Percentiles rank a stretch among this genome's conserved stretches.
phyloP scores from a whole-genome alignment of 202 grass and related monocot species.

The Brachypodium distachyon region DNA sequence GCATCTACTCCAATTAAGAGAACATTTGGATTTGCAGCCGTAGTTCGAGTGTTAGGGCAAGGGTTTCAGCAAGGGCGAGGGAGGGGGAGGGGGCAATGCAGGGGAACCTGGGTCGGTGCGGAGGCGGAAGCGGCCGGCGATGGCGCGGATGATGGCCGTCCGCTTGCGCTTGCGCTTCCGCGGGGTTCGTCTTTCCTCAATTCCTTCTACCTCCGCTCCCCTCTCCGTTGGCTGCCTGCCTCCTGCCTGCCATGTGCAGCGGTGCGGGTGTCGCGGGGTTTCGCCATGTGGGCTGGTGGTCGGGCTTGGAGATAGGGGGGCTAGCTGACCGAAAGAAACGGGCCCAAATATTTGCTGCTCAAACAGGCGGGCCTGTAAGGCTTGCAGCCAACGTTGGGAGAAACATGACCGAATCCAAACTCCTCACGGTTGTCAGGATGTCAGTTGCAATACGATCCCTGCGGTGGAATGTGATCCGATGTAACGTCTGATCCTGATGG shows the following conservation, averaged over 20 bases:
- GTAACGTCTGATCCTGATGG: no score
- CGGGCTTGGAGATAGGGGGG: neutral
- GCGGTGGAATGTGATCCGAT: no score
- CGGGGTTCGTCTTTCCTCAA: neutral
- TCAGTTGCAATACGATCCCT: no score
- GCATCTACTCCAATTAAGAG: neutral
- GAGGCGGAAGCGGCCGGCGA: neutral
- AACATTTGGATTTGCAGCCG: neutral
- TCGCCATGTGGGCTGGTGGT: neutral
- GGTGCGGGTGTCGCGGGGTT: neutral
- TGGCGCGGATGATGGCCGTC: neutral
- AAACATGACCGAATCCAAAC: no score
- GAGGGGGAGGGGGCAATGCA: slow-evolving; percentile 1
- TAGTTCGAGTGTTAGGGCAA: neutral
- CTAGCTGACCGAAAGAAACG: neutral
- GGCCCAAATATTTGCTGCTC: neutral
- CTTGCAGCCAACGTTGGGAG: no score
- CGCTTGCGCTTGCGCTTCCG: neutral
- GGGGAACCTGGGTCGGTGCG: neutral
- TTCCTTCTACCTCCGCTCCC: neutral
- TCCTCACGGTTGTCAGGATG: no score
- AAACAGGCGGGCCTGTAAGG: no score
- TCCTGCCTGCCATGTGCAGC: neutral
- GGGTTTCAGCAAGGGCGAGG: neutral
- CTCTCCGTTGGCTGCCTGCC: neutral